Percentiles rank a stretch among this genome's conserved stretches.
Conservation (phyloP, 257 asterid species). For the Vinca minor region DNA sequence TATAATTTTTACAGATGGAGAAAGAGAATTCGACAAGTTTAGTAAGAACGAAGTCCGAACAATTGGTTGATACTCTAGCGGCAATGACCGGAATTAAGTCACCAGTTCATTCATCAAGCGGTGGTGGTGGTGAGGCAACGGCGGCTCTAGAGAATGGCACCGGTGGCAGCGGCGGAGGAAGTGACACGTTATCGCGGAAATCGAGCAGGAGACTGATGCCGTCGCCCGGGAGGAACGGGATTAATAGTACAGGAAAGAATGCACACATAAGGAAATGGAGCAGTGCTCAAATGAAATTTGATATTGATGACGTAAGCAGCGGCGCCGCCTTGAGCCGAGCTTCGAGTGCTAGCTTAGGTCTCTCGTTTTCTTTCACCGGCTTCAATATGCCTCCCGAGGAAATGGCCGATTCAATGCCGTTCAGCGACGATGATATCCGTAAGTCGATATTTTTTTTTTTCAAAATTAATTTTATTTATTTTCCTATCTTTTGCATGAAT, state of each 20-base stretch:
- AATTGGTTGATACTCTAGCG: slow-evolving; percentile 65
- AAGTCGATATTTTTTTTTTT: slow-evolving; percentile 11
- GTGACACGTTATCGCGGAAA: slow-evolving; percentile 46
- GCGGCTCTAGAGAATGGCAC: background rate
- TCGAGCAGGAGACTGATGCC: slow-evolving; percentile 49
- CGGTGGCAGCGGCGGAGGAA: slow-evolving; percentile 5
- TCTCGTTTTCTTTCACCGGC: slow-evolving; percentile 86
- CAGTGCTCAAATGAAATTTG: slow-evolving; percentile 84
- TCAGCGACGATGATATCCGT: slow-evolving; percentile 74
- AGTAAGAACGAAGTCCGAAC: slow-evolving; percentile 81
- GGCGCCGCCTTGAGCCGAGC: slow-evolving; percentile 96
- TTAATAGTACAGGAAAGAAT: slow-evolving; percentile 22
- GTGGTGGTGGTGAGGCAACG: slow-evolving; percentile 16
- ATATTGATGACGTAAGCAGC: slow-evolving; percentile 70
- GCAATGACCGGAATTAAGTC: slow-evolving; percentile 54
- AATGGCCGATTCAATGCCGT: slow-evolving; percentile 47
- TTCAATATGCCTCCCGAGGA: slow-evolving; percentile 75
- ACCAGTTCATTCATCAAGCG: slow-evolving; percentile 23
- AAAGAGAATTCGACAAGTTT: slow-evolving; percentile 33
- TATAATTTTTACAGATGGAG: slow-evolving; percentile 28
- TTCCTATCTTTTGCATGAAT: background rate
- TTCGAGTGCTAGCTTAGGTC: slow-evolving; percentile 89
- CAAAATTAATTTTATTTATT: background rate
- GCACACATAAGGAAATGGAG: slow-evolving; percentile 78
- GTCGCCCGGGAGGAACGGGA: slow-evolving; percentile 59